Base-by-base conservation (phyloP, 345 rosid species). In the Arabidopsis arenosa region DNA sequence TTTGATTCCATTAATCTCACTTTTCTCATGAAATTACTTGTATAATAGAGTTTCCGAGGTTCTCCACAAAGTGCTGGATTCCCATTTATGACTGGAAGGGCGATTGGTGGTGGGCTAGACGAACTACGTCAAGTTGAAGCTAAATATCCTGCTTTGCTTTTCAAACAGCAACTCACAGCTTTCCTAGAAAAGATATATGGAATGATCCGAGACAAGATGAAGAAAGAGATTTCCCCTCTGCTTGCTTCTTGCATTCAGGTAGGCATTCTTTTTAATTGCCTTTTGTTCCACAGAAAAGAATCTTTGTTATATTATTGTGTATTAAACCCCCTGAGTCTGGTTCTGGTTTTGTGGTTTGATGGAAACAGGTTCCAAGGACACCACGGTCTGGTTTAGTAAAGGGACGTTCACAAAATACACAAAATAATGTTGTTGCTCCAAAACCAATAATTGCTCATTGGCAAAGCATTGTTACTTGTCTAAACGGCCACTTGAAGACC, bases 131-230 rank as follows among this genome's bases (percentile, higher is more conserved):
- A 92, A 81, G 96, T 92, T 62, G 99, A 95, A 69, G 98, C 99
- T 4, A 92, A 86, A 75, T 95, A 95, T 86, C 98, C 99, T 48
- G 97, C 98, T 67, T 75, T 95, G 83, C 87, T 89, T 64, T 95
- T 95, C 78, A 92, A 95, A 82, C 99, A 95, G 83, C 99, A 95
- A 60, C 97, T 95, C 78, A 95, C 98, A 6, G 99, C 99, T 75
- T 95, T 87, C 88, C 92, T 95, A 68, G 99, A 95, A 89, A 95
- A 92, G 89, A 90, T 95, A 75, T 95, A 95, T 82, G 99, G 99
- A 78, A 84, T 92, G 91, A 88, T 95, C 73, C 82, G 99, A 64
- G 99, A 95, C 84, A 93, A 86, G 80, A 72, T 95, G 85, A 95
- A 95, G 83, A 95, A 85, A 78, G 97, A 92, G 83, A 92, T 92